Evolutionary conservation across 306 rosid species (phyloP).

Genomic region (Glycine latifolia): DNA sequence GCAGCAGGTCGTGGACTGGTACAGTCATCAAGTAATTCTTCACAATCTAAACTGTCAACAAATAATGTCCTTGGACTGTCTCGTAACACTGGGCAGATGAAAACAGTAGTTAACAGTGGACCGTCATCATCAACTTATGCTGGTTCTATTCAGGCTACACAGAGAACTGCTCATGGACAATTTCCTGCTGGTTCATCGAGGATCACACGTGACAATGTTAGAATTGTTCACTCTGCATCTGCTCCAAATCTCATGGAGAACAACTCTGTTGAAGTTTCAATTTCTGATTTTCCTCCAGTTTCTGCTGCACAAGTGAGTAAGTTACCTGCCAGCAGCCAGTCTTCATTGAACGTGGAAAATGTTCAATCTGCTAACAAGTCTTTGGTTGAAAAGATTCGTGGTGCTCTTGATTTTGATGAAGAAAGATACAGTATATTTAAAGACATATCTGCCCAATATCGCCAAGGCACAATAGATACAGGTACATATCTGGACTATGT

Average conservation of each 20-base stretch:
- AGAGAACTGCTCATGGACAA: conserved; percentile 53
- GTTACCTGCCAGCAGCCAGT: conserved; percentile 60
- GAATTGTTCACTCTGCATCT: conserved; percentile 75
- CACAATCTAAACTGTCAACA: conserved; percentile 58
- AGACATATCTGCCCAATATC: conserved; percentile 84
- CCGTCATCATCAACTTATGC: conserved; percentile 55
- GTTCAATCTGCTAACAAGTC: conserved; percentile 93
- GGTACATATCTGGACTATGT: conserved; percentile 74
- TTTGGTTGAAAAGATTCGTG: conserved; percentile 83
- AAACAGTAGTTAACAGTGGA: conserved; percentile 37
- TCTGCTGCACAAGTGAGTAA: conserved; percentile 67
- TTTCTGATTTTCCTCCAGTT: conserved; percentile 86
- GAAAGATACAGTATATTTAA: conserved; percentile 74
- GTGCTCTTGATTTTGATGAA: conserved; percentile 82
- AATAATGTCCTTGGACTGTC: conserved; percentile 50
- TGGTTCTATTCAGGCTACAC: conserved; percentile 58
- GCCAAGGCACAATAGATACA: conserved; percentile 81
- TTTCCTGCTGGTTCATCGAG: conserved; percentile 59
- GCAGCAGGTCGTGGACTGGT: conserved; percentile 64
- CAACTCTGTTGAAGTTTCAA: conserved; percentile 58
- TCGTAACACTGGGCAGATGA: conserved; percentile 50
- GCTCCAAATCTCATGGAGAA: conserved; percentile 80
- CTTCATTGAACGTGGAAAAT: conserved; percentile 55
- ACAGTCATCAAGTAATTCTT: conserved; percentile 53
- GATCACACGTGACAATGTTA: conserved; percentile 56